Evolutionary conservation across 1,284 basidiomycete genomes (phyloP).

Genomic region (Boletus putidus): DNA sequence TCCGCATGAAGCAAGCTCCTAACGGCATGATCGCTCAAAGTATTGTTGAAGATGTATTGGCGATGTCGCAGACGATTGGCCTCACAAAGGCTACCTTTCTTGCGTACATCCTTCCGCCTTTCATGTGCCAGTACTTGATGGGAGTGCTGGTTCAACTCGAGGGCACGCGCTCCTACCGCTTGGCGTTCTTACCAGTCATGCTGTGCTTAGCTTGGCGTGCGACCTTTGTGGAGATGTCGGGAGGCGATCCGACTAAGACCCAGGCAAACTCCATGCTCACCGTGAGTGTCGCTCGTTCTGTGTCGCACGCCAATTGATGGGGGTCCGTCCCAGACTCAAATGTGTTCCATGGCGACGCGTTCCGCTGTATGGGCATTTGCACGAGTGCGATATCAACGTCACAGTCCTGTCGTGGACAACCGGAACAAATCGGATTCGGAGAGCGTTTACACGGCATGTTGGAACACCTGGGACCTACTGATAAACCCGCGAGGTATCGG

Average conservation of each 20-base stretch:
- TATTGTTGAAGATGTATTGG: constrained; percentile 2
- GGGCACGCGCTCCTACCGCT: constrained; percentile 22
- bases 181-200: constrained; percentile 26
- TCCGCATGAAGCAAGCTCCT: background rate
- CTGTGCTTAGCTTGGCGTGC: constrained; percentile 29
- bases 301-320: background rate
- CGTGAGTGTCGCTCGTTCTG: constrained; percentile 17
- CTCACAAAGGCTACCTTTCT: constrained; percentile 16
- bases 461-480: constrained; percentile 33
- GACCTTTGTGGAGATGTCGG: constrained; percentile 24
- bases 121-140: constrained; percentile 31
- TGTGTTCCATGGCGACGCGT: constrained; percentile 23
- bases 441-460: constrained; percentile 17
- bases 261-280: constrained; percentile 20
- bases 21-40: background rate
- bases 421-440: background rate
- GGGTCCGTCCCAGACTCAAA: constrained; percentile 17
- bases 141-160: constrained; percentile 32
- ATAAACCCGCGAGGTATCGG: constrained; percentile 28
- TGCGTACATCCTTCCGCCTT: constrained; percentile 25
- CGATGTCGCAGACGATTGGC: constrained; percentile 6
- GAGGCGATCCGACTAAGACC: constrained; percentile 10
- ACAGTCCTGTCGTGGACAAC: background rate
- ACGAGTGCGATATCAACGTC: constrained; percentile 17
- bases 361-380: constrained; percentile 23